phyloP scores from a whole-genome alignment of 192 early-diverging fungal species.

The Pecoramyces ruminantium region DNA sequence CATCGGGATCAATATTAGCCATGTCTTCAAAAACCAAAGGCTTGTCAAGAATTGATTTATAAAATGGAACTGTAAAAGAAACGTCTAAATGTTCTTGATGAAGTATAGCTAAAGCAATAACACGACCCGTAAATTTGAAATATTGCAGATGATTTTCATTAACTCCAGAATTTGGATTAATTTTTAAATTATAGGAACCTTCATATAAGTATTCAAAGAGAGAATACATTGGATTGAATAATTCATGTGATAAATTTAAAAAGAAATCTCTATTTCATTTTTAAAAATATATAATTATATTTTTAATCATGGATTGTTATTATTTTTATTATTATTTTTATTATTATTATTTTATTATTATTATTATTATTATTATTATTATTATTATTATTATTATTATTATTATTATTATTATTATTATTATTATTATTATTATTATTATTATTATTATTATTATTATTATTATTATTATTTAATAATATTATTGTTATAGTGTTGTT shows the following conservation, averaged over 20 bases:
- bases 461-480: too few species aligned
- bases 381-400: too few species aligned
- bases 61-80: conserved; percentile 89
- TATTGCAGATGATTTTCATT: conserved; percentile 96
- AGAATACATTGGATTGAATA: conserved; percentile 95
- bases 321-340: too few species aligned
- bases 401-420: too few species aligned
- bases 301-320: too few species aligned
- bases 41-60: conserved; percentile 88
- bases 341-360: too few species aligned
- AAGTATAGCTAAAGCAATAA: conserved; percentile 88
- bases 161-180: conserved; percentile 84
- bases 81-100: conserved; percentile 92
- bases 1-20: conserved; percentile 86
- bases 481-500: too few species aligned
- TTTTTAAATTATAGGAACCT: conserved; percentile 95
- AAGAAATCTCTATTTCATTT: conserved; percentile 94
- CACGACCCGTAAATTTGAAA: conserved; percentile 94
- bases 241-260: conserved; percentile 90
- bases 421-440: too few species aligned
- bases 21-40: conserved; percentile 75
- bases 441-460: too few species aligned
- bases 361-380: too few species aligned
- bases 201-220: conserved; percentile 95
- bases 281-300: too few species aligned